These are phyloP conservation scores for Yamadazyma endophytica DNA, from an alignment of 805 yeast species.

Conservation along the genomic window DNA sequence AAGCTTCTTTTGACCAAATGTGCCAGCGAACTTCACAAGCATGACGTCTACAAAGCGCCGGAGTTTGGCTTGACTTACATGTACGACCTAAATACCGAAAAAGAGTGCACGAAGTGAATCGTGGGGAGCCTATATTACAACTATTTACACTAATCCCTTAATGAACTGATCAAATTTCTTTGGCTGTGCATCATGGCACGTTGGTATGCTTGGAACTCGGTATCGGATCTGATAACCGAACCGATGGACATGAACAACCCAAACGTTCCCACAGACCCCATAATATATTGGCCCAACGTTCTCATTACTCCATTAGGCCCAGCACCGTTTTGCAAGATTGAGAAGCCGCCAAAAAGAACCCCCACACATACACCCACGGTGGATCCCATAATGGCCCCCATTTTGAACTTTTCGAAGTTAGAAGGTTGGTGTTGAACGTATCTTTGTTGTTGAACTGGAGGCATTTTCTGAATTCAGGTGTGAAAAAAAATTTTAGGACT, in stretches of 20 bases:
- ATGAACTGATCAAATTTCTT: conserved; percentile 6
- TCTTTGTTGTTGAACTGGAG: conserved; percentile 69
- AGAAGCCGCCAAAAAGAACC: conserved; percentile 87
- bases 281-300: conserved; percentile 93
- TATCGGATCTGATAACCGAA: conserved; percentile 81
- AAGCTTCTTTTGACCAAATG: conserved; percentile 51
- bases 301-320: conserved; percentile 97
- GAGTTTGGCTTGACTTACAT: conserved; percentile 71
- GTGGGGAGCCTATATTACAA: too few relatives aligned
- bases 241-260: conserved; percentile 97
- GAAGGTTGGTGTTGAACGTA: conserved; percentile 61
- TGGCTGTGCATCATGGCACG: conserved; percentile 27
- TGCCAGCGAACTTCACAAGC: conserved; percentile 38
- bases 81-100: conserved; percentile 31
- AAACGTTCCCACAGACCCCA: conserved; percentile 95
- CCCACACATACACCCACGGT: conserved; percentile 94
- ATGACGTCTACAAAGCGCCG: conserved; percentile 53
- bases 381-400: conserved; percentile 97
- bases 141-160: too few relatives aligned
- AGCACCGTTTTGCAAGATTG: conserved; percentile 91
- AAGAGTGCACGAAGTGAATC: too few relatives aligned
- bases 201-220: conserved; percentile 27
- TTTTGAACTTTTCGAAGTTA: conserved; percentile 92
- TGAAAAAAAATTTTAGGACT: too few relatives aligned
- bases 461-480: too few relatives aligned